A percentile compares a stretch with the other conserved stretches of the same genome.
Conservation (phyloP, 306 rosid genomes). For the Prunus padus region DNA sequence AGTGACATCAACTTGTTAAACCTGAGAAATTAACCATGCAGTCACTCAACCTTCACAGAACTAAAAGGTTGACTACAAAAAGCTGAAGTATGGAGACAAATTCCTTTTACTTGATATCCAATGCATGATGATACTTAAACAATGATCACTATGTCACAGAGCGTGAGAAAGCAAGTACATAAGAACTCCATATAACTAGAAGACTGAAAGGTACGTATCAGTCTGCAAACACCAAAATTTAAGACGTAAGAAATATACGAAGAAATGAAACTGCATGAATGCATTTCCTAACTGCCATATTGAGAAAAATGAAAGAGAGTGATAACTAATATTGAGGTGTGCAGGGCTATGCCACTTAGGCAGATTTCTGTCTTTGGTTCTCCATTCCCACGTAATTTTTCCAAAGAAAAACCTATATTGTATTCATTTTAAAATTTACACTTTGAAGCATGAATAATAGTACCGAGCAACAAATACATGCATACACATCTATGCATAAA, state of each 20-base stretch:
- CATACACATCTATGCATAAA: not conserved
- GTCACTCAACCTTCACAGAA: not conserved
- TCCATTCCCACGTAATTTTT: not conserved
- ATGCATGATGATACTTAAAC: not conserved
- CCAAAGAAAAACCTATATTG: not conserved
- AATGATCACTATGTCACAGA: not conserved
- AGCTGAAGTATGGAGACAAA: not conserved
- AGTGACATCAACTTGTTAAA: not conserved
- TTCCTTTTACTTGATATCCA: not conserved
- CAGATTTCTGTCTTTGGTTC: not conserved
- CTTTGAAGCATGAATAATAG: not conserved
- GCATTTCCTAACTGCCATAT: not conserved
- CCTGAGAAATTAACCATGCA: not conserved
- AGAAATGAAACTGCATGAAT: not conserved
- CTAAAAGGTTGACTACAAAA: not conserved
- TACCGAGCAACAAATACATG: not conserved
- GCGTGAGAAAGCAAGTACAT: not conserved
- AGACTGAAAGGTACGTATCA: constrained; percentile 62
- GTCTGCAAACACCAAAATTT: constrained; percentile 55
- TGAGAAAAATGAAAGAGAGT: not conserved
- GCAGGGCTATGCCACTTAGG: constrained; percentile 7
- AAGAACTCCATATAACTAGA: not conserved
- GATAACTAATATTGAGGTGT: not conserved
- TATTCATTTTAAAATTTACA: not conserved
- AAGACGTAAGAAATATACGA: not conserved